Base-by-base conservation (phyloP, 768 basidiomycete genomes). In the Lyophyllum shimeji region DNA sequence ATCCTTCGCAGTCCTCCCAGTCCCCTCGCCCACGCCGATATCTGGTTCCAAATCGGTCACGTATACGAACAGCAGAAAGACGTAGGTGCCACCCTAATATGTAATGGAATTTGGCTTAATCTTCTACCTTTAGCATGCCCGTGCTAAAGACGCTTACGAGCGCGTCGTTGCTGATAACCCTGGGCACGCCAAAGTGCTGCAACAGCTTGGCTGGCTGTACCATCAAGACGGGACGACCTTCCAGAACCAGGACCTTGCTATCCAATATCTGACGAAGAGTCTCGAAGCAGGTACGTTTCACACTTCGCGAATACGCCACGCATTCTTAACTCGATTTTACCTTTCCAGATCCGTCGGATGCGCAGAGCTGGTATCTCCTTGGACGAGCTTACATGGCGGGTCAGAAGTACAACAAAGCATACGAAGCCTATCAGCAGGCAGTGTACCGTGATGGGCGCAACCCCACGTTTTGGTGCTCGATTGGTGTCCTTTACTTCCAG, bases 11-110 rank as follows among this genome's bases (percentile, higher is more conserved):
- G 92, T 66, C 97, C 97, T 2, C 97, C 96, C 31, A 89, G 86
- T 60, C 97, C 97, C 1, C 86, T 99, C 29, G 96, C 95, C 15
- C 91, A 95, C 63, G 91, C 94, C 53, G 97, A 99, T 63, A 98
- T 99, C 60, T 98, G 95, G 95, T 98, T 98, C 84, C 97, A 99
- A 74, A 97, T 99, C 58, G 97, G 97, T 2, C 97, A 98, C 67
- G 96, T 98, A 18, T 94, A 92, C 65, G 97, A 98, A 72, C 95
- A 97, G 68, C 93, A 96, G 71, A 90, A 94, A 74, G 95, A 98
- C 69, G 95, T 95, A 69, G 72, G 75, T 72, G n/a, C 45, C 20
- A 12, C n/a, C 13, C 47, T 46, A 34, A 33, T 37, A 37, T 33
- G 55, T 7, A 1, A 37, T 46, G 55, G 29, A 56, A 64, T 44